These are phyloP conservation scores for Microcyclospora pomicola DNA, from an alignment of 2,329 filamentous ascomycete species.

Conservation along the genomic window DNA sequence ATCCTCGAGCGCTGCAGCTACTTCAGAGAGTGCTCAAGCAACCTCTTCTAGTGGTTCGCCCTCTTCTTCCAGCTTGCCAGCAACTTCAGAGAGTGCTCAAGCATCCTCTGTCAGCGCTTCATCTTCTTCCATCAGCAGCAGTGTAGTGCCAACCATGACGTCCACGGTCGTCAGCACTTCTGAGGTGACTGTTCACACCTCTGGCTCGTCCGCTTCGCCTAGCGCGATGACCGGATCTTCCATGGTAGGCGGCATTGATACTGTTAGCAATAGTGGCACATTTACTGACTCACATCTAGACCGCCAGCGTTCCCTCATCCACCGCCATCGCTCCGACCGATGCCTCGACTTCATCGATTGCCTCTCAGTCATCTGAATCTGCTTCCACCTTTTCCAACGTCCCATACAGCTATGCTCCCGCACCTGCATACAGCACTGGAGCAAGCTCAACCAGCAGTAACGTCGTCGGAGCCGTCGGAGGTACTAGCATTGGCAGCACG, in stretches of 20 bases:
- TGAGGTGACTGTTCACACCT: constrained; percentile 3
- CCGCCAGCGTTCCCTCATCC: constrained; percentile 4
- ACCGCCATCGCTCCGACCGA: background rate
- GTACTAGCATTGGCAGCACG: constrained; percentile 4
- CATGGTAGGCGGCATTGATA: constrained; percentile 3
- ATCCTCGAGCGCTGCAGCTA: background rate
- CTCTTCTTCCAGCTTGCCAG: too few species aligned
- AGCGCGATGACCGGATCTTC: constrained; percentile 1
- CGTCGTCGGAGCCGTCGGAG: constrained; percentile 4
- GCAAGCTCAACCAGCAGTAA: constrained; percentile 5
- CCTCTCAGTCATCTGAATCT: background rate
- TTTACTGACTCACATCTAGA: constrained; percentile 4
- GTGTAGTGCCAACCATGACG: background rate
- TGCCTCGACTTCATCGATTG: constrained; percentile 1
- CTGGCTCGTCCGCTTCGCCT: background rate
- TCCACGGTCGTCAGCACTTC: constrained; percentile 6
- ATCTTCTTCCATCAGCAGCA: too few species aligned
- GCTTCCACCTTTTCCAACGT: background rate
- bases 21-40: too few species aligned
- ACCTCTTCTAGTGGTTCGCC: too few species aligned
- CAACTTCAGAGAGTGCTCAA: too few species aligned
- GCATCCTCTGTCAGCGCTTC: too few species aligned
- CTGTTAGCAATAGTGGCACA: too few species aligned
- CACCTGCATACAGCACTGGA: background rate
- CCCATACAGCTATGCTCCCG: constrained; percentile 1